Evolutionary conservation across 345 rosid species (phyloP), one percentile per base, ranked within the genome.

Genomic region (Streptanthus diversifolius): DNA sequence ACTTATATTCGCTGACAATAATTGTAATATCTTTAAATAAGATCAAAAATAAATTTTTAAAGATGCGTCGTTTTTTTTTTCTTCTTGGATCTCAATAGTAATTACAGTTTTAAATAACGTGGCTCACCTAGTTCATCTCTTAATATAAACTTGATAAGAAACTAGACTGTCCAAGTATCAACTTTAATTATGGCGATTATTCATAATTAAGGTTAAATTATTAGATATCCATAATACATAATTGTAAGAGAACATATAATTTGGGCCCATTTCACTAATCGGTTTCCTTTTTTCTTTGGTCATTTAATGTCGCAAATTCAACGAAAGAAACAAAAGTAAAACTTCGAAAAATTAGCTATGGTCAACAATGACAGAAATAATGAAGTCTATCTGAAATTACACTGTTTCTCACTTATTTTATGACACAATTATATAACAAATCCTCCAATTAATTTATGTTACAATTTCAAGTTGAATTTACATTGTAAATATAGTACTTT

Each of bases 361-460:
- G 67, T 70, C 59, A 70, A 35, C 74, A 58, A 45, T 58, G 74
- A 57, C 57, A 58, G 47, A 47, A 12, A 49, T 59, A 35, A 9
- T 69, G 15, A 27, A 32, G 19, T 9, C 1, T 22, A 5, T 29
- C 6, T 3, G 3, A 53, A 39, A 17, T 27, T n/a, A 25, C 7
- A 32, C 25, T 35, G 29, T 15, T 58, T 45, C 58, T 58, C 39
- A 24, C 37, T 47, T 58, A 58, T 58, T 58, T 30, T 27, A 22
- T 21, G 17, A 11, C n/a, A 44, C 33, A 29, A 25, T 17, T 41
- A 30, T 18, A 39, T 5, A 19, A 48, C 12, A 11, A 19, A 37
- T 43, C 33, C 22, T 19, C 32, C 10, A 5, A 25, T n/a, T 67
- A 10, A n/a, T 4, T 27, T 27, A 11, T 2, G 24, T 3, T 33